Base-by-base conservation (phyloP, 208 protist genomes). In the Leptomonas seymouri region DNA sequence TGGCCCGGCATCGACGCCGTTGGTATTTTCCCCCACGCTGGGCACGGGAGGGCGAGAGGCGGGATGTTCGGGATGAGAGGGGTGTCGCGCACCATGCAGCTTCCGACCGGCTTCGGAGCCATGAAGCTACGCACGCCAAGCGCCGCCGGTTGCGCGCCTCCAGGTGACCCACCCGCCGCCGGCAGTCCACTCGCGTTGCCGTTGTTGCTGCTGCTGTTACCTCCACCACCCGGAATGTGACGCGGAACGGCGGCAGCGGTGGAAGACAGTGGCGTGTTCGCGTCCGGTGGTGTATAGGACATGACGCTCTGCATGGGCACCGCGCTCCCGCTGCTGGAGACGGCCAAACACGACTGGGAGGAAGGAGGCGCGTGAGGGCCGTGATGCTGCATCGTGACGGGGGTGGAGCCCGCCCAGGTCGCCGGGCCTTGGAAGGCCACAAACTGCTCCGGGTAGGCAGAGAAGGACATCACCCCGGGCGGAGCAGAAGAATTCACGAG, bases 1-100 rank as follows among this genome's bases (percentile, higher is more conserved):
- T 6, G 34, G 21, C 16, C 34, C 28, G 27, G 6, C 14, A 23
- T 15, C 27, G 69, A 39, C 16, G 21, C 25, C 21, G 48, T 58
- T 8, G 78, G 78, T 16, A 83, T 66, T 34, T 74, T 79, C 6
- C 79, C 79, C 79, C 79, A 84, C 42, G 61, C 61, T n/a, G 79
- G 79, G 11, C 55, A 68, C 0, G 74, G 80, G 16, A 80, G 63
- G 1, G 80, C 80, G 8, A 84, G 64, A 9, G 74, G 74, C 34
- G 80, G 80, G 1, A 84, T 63, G 41, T 45, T 68, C 12, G 66
- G 54, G 58, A 77, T 71, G 1, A 80, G 62, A 7, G 74, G 53
- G 12, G 71, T 28, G 28, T 72, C 55, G 2, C 69, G 74, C 48
- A 84, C 59, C 23, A 78, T 44, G 65, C 80, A 78, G n/a, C n/a